Evolutionary conservation across 1,284 basidiomycete genomes (phyloP).

Genomic region (Malassezia cuniculi): DNA sequence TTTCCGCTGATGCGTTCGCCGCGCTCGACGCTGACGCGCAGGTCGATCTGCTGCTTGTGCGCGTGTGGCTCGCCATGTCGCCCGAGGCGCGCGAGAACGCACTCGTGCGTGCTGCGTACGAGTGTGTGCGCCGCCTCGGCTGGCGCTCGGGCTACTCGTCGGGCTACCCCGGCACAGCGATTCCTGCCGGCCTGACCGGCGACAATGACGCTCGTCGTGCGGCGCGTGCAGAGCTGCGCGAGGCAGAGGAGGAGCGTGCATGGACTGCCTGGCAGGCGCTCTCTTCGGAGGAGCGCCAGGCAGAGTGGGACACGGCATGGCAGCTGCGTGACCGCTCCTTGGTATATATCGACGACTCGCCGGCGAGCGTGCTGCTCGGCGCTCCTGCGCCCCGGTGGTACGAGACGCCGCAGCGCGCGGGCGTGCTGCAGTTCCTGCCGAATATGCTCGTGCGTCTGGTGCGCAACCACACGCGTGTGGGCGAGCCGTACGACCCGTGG

Average conservation of each 20-base stretch:
- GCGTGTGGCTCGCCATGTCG: slow-evolving; percentile 18
- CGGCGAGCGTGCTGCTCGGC: slow-evolving; percentile 22
- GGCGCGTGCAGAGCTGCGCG: slow-evolving; percentile 17
- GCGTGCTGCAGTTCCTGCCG: slow-evolving; percentile 72
- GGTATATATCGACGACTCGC: slow-evolving; percentile 37
- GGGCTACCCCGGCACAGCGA: slow-evolving; percentile 33
- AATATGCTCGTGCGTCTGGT: slow-evolving; percentile 72
- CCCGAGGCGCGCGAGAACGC: slow-evolving; percentile 14
- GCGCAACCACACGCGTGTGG: slow-evolving; percentile 64
- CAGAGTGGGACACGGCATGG: slow-evolving; percentile 35
- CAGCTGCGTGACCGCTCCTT: slow-evolving; percentile 32
- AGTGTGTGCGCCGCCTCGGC: slow-evolving; percentile 30
- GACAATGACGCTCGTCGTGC: slow-evolving; percentile 9
- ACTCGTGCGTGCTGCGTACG: slow-evolving; percentile 19
- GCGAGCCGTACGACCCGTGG: slow-evolving; percentile 77
- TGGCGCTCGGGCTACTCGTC: slow-evolving; percentile 40
- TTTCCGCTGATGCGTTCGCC: slow-evolving; percentile 12
- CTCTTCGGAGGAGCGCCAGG: slow-evolving; percentile 15
- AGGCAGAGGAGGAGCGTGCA: slow-evolving; percentile 19
- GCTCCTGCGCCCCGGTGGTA: slow-evolving; percentile 31
- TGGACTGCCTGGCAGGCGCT: slow-evolving; percentile 32
- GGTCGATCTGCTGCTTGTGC: slow-evolving; percentile 19
- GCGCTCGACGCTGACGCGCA: slow-evolving; percentile 21
- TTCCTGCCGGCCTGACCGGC: slow-evolving; percentile 7
- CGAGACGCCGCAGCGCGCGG: slow-evolving; percentile 45